phyloP scores from a whole-genome alignment of 2,329 filamentous ascomycete species.

The Dactylellina parvicollis region DNA sequence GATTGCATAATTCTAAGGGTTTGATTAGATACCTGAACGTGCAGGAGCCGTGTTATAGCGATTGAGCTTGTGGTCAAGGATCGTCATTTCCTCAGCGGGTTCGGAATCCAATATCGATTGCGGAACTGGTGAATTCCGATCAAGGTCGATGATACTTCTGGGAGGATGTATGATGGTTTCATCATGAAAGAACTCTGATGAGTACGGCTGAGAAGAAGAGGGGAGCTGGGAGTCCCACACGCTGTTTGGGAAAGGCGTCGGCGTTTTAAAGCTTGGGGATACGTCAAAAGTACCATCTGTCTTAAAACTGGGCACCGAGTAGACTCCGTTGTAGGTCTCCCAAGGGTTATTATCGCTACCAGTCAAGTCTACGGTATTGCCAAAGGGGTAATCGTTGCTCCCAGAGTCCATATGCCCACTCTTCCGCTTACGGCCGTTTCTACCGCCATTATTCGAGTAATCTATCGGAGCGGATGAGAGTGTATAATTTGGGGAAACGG shows the following conservation, averaged over 20 bases:
- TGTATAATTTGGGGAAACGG: background rate
- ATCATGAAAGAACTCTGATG: background rate
- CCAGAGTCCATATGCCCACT: background rate
- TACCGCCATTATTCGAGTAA: background rate
- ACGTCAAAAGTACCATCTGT: background rate
- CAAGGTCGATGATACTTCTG: background rate
- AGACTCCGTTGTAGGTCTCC: background rate
- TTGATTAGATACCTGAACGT: background rate
- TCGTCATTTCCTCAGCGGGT: background rate
- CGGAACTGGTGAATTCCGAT: background rate
- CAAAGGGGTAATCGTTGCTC: background rate
- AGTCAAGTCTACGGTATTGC: background rate
- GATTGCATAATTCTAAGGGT: background rate
- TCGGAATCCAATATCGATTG: background rate
- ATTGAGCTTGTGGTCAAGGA: background rate
- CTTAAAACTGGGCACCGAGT: background rate
- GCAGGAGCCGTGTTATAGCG: background rate
- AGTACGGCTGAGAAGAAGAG: background rate
- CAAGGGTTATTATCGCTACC: background rate
- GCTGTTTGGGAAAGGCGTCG: background rate
- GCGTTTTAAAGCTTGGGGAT: background rate
- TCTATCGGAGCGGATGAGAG: background rate
- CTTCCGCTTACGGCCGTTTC: background rate
- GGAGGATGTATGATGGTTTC: background rate
- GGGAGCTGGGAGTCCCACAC: background rate